Evolutionary conservation across 805 yeast species (phyloP).

Genomic region (Kodamaea nitidulidarum): DNA sequence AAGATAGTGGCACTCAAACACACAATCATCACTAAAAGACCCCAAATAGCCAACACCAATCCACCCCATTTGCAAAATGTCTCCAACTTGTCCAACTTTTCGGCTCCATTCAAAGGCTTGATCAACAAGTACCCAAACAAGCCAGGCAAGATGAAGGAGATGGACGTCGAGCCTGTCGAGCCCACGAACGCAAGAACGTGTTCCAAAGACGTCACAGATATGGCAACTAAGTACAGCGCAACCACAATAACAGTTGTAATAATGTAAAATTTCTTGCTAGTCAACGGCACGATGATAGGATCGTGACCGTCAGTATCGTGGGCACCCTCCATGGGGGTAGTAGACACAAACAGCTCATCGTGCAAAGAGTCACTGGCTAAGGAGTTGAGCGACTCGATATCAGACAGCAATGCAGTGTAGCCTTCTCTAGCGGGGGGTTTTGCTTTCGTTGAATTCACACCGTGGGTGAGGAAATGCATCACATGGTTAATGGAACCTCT

Average conservation of each 20-base stretch:
- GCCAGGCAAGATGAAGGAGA: constrained; percentile 76
- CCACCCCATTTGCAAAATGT: constrained; percentile 35
- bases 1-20: constrained; percentile 50
- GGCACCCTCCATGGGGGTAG: constrained; percentile 46
- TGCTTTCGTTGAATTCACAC: constrained; percentile 24
- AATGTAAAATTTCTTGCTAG: constrained; percentile 42
- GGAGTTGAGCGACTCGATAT: constrained; percentile 19
- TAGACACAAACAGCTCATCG: constrained; percentile 38
- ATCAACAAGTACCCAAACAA: constrained; percentile 63
- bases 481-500: constrained; percentile 71
- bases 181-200: constrained; percentile 71
- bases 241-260: constrained; percentile 47
- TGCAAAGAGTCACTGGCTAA: constrained; percentile 19
- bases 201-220: constrained; percentile 60
- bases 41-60: constrained; percentile 48
- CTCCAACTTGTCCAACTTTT: constrained; percentile 26
- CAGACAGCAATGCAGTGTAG: constrained; percentile 27
- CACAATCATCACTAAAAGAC: constrained; percentile 49
- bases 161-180: constrained; percentile 78
- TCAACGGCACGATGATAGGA: constrained; percentile 48
- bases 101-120: constrained; percentile 30
- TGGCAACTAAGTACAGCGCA: constrained; percentile 52
- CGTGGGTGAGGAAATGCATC: constrained; percentile 42
- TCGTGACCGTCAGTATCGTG: constrained; percentile 45
- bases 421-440: constrained; percentile 20